Conservation (phyloP, 371 early-diverging fungal species). For the Mortierella sp. region DNA sequence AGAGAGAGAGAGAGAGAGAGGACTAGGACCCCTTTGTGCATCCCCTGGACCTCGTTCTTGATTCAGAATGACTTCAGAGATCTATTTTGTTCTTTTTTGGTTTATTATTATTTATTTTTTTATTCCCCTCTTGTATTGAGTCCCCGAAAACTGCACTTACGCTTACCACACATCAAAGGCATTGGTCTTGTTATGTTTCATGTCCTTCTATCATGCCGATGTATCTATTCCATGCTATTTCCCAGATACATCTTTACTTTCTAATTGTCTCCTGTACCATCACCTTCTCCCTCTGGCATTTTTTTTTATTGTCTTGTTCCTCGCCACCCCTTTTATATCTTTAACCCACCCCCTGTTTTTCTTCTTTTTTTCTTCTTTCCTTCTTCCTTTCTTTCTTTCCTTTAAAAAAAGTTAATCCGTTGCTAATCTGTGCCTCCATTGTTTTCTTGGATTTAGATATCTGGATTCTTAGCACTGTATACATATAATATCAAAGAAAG, state of each 20-base stretch:
- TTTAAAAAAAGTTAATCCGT: conserved; percentile 15
- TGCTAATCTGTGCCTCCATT: conserved; percentile 15
- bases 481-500: conserved; percentile 37
- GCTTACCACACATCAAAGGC: background rate
- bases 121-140: background rate
- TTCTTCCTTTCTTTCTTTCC: background rate
- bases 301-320: background rate
- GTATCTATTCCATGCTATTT: background rate
- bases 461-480: conserved; percentile 27
- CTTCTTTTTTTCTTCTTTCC: background rate
- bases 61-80: background rate
- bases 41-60: background rate
- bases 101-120: background rate
- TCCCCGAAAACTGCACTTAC: background rate
- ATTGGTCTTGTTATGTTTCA: conserved; percentile 5
- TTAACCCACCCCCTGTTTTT: background rate
- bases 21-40: background rate
- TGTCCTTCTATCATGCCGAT: background rate
- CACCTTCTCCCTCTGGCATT: background rate
- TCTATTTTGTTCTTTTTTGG: conserved; percentile 16
- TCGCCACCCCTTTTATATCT: background rate
- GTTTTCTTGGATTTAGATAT: background rate
- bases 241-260: too few relatives aligned
- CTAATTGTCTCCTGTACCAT: background rate
- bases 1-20: background rate